Evolutionary conservation across 148 eudicot species (phyloP).

Genomic region (Arbutus unedo): DNA sequence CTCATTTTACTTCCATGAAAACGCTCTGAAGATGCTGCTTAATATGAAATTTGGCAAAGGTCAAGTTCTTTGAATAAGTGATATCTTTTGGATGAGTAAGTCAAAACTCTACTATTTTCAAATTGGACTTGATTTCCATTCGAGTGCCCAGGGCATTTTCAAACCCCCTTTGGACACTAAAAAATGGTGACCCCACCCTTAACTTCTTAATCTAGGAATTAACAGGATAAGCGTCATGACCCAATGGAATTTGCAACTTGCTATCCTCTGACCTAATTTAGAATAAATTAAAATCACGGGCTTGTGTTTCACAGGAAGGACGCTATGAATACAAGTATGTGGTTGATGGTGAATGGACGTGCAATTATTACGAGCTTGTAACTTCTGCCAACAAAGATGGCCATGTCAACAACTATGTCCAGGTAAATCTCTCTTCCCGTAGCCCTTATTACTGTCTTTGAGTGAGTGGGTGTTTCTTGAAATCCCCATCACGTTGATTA

Average conservation of each 20-base stretch:
- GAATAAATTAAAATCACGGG: not conserved
- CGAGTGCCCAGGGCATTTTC: not conserved
- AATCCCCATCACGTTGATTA: not conserved
- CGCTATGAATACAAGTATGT: conserved; percentile 82
- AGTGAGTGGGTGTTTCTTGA: not conserved
- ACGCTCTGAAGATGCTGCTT: not conserved
- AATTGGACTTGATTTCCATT: not conserved
- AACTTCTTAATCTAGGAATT: not conserved
- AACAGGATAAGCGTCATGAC: not conserved
- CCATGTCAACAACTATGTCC: conserved; percentile 74
- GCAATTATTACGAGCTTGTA: conserved; percentile 60
- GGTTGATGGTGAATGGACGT: conserved; percentile 80
- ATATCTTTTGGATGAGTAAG: not conserved
- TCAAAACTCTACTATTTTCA: not conserved
- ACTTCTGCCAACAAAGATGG: conserved; percentile 69
- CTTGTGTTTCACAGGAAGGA: conserved; percentile 61
- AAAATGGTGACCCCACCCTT: not conserved
- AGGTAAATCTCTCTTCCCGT: conserved; percentile 28
- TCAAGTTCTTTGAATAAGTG: not conserved
- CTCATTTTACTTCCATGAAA: not conserved
- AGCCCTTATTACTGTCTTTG: not conserved
- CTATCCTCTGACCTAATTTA: not conserved
- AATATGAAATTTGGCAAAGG: not conserved
- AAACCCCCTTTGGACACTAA: not conserved
- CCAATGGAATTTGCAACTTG: not conserved